Conservation (phyloP, 306 rosid genomes). For the Mimosa pudica region DNA sequence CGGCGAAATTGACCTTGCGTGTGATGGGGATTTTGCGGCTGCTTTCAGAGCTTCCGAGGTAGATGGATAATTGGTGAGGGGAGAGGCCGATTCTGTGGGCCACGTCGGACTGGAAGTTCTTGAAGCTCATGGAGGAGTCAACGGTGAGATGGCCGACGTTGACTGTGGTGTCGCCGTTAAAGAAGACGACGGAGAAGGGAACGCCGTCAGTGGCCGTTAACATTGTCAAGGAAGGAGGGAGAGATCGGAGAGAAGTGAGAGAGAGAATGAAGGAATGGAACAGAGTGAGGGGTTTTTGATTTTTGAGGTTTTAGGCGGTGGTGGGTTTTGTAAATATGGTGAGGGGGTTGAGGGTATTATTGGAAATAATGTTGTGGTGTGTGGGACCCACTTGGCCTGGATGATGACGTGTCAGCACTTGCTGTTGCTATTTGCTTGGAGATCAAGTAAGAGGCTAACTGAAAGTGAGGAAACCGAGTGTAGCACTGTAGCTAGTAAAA, state of each 20-base stretch:
- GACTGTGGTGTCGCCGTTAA: constrained; percentile 53
- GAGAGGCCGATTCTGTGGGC: constrained; percentile 64
- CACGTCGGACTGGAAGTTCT: constrained; percentile 43
- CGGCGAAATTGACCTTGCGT: constrained; percentile 55
- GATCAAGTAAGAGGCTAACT: constrained; percentile 29
- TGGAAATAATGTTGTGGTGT: not conserved
- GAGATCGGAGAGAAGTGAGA: not conserved
- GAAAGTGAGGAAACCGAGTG: not conserved
- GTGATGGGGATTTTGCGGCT: constrained; percentile 56
- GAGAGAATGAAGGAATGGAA: not conserved
- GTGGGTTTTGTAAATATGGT: constrained; percentile 10
- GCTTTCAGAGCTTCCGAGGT: constrained; percentile 42
- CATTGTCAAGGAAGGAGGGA: constrained; percentile 29
- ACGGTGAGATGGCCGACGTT: constrained; percentile 49
- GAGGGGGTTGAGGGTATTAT: constrained; percentile 33
- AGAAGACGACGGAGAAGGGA: constrained; percentile 53
- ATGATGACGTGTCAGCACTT: not conserved
- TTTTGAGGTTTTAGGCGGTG: constrained; percentile 16
- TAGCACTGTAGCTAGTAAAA: not conserved
- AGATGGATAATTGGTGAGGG: constrained; percentile 53
- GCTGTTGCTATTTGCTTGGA: constrained; percentile 33
- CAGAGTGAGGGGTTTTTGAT: constrained; percentile 21
- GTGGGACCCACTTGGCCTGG: not conserved
- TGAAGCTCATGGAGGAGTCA: constrained; percentile 47
- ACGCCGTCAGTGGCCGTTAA: constrained; percentile 40